Percentiles rank a stretch among this genome's conserved stretches.
Evolutionary conservation across 2,329 filamentous ascomycete genomes (phyloP).

Genomic region (Geosmithia putterillii): DNA sequence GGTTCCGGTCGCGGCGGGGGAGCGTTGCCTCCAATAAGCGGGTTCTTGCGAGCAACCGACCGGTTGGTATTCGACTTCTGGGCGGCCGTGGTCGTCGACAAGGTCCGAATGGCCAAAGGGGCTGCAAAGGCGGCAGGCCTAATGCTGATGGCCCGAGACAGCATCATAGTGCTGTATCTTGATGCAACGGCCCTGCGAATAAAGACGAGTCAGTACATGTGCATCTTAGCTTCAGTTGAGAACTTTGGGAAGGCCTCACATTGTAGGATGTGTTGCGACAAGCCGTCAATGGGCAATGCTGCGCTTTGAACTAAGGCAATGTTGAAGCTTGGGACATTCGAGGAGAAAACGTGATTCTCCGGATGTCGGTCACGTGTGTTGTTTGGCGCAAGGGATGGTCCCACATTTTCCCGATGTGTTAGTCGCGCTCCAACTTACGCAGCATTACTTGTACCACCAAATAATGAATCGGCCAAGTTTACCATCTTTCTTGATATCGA

Average conservation of each 20-base stretch:
- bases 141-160: slow-evolving; percentile 13
- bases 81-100: slow-evolving; percentile 15
- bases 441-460: too few species aligned
- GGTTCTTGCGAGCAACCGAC: slow-evolving; percentile 12
- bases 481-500: too few species aligned
- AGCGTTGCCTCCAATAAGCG: slow-evolving; percentile 15
- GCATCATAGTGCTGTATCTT: slow-evolving; percentile 16
- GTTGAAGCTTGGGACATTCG: background rate
- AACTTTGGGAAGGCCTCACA: background rate
- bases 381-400: too few species aligned
- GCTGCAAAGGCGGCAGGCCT: slow-evolving; percentile 7
- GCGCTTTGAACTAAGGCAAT: background rate
- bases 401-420: too few species aligned
- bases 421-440: too few species aligned
- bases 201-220: slow-evolving; percentile 1
- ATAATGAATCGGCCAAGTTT: too few species aligned
- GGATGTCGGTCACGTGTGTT: too few species aligned
- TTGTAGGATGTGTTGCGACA: background rate
- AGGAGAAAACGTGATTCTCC: too few species aligned
- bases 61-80: slow-evolving; percentile 1
- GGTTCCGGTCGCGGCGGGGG: slow-evolving; percentile 6
- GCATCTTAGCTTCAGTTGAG: background rate
- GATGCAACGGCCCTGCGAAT: slow-evolving; percentile 12
- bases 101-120: slow-evolving; percentile 10
- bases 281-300: background rate